A percentile compares a stretch with the other conserved stretches of the same genome.
Evolutionary conservation across 345 rosid genomes (phyloP).

Genomic region (Gossypium bickii): DNA sequence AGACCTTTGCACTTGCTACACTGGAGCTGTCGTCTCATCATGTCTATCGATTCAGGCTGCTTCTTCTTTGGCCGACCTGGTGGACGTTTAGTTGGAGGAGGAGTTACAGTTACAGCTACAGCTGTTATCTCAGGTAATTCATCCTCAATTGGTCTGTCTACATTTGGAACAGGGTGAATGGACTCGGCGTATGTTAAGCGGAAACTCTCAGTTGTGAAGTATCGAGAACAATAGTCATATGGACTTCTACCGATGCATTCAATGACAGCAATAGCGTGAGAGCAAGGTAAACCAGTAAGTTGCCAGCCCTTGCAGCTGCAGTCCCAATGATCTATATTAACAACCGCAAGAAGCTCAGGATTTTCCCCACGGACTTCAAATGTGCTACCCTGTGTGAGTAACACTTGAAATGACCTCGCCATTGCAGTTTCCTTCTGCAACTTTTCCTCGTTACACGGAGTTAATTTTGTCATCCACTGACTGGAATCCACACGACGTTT

Average conservation of each 20-base stretch:
- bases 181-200: conserved; percentile 56
- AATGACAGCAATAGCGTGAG: conserved; percentile 75
- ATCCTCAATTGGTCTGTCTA: conserved; percentile 45
- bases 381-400: conserved; percentile 39
- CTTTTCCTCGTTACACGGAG: conserved; percentile 76
- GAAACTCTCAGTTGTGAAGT: conserved; percentile 54
- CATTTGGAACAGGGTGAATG: conserved; percentile 78
- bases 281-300: conserved; percentile 69
- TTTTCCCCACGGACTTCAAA: conserved; percentile 75
- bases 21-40: conserved; percentile 78
- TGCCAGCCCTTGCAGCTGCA: conserved; percentile 86
- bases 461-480: conserved; percentile 66
- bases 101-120: conserved; percentile 48
- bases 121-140: conserved; percentile 32
- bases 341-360: conserved; percentile 41
- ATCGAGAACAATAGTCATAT: conserved; percentile 71
- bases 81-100: conserved; percentile 81
- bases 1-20: conserved; percentile 98
- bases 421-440: conserved; percentile 51
- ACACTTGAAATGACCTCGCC: conserved; percentile 48
- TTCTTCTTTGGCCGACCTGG: conserved; percentile 82
- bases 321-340: conserved; percentile 63
- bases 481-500: conserved; percentile 58
- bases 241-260: conserved; percentile 52
- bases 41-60: conserved; percentile 54